Percentiles rank a stretch among this genome's conserved stretches.
phyloP scores from a whole-genome alignment of 1,284 basidiomycete genomes.

The Cutaneotrichosporon cavernicola region DNA sequence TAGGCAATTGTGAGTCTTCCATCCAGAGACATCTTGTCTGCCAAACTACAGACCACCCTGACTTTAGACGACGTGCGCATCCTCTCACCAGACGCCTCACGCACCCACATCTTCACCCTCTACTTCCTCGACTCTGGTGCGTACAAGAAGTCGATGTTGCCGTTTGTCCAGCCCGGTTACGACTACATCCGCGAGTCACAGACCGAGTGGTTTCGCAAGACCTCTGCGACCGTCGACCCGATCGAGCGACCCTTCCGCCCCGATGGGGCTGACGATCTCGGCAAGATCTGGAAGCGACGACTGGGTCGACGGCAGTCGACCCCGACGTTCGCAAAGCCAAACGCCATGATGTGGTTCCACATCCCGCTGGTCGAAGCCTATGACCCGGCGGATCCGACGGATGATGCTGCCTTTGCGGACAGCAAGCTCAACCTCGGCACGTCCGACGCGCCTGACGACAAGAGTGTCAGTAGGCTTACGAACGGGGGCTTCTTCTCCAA shows the following conservation, averaged over 20 bases:
- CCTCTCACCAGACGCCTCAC: conserved; percentile 61
- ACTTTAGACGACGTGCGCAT: conserved; percentile 56
- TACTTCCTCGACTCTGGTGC: conserved; percentile 91
- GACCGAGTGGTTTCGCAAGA: conserved; percentile 81
- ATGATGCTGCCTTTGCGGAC: conserved; percentile 51
- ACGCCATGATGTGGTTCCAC: conserved; percentile 92
- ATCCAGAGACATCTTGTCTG: conserved; percentile 36
- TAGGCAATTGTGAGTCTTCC: conserved; percentile 68
- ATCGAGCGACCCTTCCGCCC: conserved; percentile 79
- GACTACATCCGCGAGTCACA: conserved; percentile 75
- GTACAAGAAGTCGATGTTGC: conserved; percentile 61
- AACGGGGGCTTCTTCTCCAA: conserved; percentile 79
- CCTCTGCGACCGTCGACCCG: conserved; percentile 66
- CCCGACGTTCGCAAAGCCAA: conserved; percentile 70
- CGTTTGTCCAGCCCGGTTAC: conserved; percentile 57
- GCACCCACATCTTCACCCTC: conserved; percentile 78
- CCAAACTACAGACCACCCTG: not conserved
- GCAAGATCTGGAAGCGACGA: conserved; percentile 58
- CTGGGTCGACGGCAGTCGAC: conserved; percentile 44
- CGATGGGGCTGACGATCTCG: conserved; percentile 68
- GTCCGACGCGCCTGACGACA: conserved; percentile 58
- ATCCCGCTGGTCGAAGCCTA: conserved; percentile 73
- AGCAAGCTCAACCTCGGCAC: conserved; percentile 64
- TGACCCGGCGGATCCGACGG: conserved; percentile 19
- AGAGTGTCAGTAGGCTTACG: conserved; percentile 60